phyloP scores from a whole-genome alignment of 139 green algal species.

The Chlamydomonas asymmetrica region DNA sequence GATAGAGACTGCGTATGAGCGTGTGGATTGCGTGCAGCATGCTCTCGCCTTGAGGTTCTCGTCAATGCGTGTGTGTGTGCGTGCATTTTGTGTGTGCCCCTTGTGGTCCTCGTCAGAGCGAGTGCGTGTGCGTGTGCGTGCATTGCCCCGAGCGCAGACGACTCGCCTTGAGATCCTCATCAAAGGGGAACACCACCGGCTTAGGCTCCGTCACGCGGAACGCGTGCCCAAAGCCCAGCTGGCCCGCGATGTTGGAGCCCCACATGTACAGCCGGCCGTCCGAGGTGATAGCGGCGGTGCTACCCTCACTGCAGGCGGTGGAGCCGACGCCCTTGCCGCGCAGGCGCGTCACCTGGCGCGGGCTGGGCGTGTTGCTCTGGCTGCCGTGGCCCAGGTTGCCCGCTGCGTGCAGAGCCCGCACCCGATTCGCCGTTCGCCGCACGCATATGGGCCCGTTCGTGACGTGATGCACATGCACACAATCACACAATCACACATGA shows the following conservation, averaged over 20 bases:
- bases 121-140: no score
- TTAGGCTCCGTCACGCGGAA: constrained; percentile 27
- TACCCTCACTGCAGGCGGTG: constrained; percentile 57
- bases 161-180: background rate
- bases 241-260: constrained; percentile 60
- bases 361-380: constrained; percentile 35
- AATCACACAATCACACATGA: no score
- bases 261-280: constrained; percentile 78
- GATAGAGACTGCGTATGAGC: no score
- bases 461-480: no score
- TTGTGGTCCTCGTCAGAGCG: no score
- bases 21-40: no score
- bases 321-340: constrained; percentile 54
- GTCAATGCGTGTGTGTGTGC: no score
- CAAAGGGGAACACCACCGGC: constrained; percentile 15
- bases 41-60: no score
- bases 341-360: constrained; percentile 57
- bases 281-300: constrained; percentile 65
- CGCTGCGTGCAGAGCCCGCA: constrained; percentile 31
- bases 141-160: background rate
- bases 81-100: no score
- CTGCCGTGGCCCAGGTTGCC: constrained; percentile 68
- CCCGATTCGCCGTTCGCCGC: no score
- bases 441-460: no score
- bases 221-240: constrained; percentile 60